phyloP scores from a whole-genome alignment of 352 stramenopile species.

The Blastocystis sp. region DNA sequence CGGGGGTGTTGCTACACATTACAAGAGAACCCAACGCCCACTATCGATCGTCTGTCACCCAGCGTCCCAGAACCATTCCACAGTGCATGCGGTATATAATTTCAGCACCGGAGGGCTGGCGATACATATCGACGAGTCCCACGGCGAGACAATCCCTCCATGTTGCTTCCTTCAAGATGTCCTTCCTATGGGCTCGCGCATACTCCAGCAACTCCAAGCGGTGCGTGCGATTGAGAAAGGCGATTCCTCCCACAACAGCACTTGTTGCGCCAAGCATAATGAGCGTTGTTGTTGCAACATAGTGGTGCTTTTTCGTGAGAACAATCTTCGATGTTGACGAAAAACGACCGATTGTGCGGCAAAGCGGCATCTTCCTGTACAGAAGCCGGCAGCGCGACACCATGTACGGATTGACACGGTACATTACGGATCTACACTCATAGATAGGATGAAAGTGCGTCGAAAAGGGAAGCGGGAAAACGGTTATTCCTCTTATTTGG shows the following conservation, averaged over 20 bases:
- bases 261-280: background rate
- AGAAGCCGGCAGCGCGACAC: background rate
- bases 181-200: constrained; percentile 6
- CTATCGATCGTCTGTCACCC: constrained; percentile 14
- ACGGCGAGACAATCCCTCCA: constrained; percentile 54
- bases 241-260: background rate
- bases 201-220: constrained; percentile 20
- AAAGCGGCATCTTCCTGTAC: background rate
- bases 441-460: background rate
- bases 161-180: constrained; percentile 8
- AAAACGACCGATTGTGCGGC: background rate
- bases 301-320: background rate
- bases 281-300: background rate
- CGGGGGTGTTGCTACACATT: constrained; percentile 28
- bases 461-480: background rate
- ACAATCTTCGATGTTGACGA: background rate
- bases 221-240: constrained; percentile 11
- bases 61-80: constrained; percentile 26
- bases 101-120: constrained; percentile 7
- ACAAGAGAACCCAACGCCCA: background rate
- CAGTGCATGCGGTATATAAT: constrained; percentile 17
- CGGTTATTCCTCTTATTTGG: background rate
- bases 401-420: background rate
- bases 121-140: constrained; percentile 35
- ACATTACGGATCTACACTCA: background rate